Evolutionary conservation across 345 rosid genomes (phyloP), one percentile per base, ranked within the genome.

Genomic region (Luvunga scandens): DNA sequence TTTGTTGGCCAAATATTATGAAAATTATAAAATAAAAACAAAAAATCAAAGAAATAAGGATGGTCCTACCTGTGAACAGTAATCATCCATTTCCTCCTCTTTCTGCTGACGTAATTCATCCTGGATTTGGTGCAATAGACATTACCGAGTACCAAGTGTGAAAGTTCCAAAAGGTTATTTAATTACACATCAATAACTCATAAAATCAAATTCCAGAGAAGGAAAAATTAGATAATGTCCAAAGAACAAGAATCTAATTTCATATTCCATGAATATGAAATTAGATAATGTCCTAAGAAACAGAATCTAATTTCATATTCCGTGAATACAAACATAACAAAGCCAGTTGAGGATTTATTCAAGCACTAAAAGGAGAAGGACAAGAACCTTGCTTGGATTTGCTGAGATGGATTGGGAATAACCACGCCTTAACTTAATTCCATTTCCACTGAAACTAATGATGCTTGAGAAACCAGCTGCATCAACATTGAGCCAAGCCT

Each of bases 11-110:
- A 36, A 68, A 63, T 63, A 63, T 5, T 30, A 30, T 4, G 39
- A 27, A 9, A 64, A 28, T 28, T 31, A 45, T 45, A 45, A 45
- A 45, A 45, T 45, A 12, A 50, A 24, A 66, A 42, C 4, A 63
- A 70, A 22, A 80, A 78, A 34, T 19, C 64, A 67, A 71, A 69
- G 50, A 36, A 50, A 48, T 33, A 31, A 53, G 63, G 66, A 45
- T 1, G 0, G 66, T 24, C 89, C 81, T 85, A 94, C 99, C 94
- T 94, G 91, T 76, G 99, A 96, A 75, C 97, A 96, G 70, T 94
- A 92, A 85, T 96, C 98, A 83, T 96, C 98, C 86, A 96, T 90
- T 78, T 91, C 94, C 88, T 96, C 99, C 85, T 96, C 98, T 78
- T 89, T 90, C 72, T 83, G 92, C 77, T 96, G 98, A 27, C 93